A percentile compares a stretch with the other conserved stretches of the same genome.
Conservation (phyloP, 1,284 basidiomycete species). For the Termitomyces sp. region DNA sequence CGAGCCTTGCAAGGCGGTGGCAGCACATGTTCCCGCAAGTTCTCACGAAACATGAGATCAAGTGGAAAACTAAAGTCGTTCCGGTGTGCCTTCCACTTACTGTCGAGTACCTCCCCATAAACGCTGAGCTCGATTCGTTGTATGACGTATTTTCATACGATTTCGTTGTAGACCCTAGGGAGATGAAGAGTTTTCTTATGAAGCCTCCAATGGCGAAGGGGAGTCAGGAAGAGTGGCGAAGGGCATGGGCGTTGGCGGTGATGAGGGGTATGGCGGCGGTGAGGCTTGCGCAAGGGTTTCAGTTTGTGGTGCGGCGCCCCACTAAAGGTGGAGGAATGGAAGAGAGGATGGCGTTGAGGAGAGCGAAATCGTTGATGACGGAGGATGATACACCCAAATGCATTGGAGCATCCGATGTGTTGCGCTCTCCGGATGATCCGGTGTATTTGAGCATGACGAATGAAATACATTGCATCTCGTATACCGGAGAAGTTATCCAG, state of each 20-base stretch:
- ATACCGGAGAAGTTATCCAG: constrained; percentile 82
- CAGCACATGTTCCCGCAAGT: constrained; percentile 82
- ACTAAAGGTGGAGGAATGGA: constrained; percentile 23
- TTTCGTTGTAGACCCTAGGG: constrained; percentile 71
- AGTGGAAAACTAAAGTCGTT: constrained; percentile 86
- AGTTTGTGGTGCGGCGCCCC: constrained; percentile 65
- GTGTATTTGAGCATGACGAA: constrained; percentile 94
- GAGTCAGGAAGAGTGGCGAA: constrained; percentile 51
- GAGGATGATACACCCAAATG: constrained; percentile 59
- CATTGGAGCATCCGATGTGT: constrained; percentile 66
- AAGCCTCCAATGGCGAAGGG: constrained; percentile 49
- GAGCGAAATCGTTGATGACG: constrained; percentile 49
- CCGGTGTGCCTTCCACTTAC: constrained; percentile 90
- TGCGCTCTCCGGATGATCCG: constrained; percentile 63
- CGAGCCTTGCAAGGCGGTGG: constrained; percentile 79
- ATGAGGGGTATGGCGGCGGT: constrained; percentile 95
- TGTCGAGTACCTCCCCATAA: constrained; percentile 83
- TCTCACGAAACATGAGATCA: constrained; percentile 81
- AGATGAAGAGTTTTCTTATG: constrained; percentile 80
- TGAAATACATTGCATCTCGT: constrained; percentile 90
- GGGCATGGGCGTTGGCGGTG: constrained; percentile 75
- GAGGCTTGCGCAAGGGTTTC: constrained; percentile 92
- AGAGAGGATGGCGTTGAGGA: constrained; percentile 31
- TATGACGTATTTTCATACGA: constrained; percentile 83
- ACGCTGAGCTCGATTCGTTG: constrained; percentile 68